phyloP scores from a whole-genome alignment of 2,329 filamentous ascomycete genomes.

The Fusarium sp. region DNA sequence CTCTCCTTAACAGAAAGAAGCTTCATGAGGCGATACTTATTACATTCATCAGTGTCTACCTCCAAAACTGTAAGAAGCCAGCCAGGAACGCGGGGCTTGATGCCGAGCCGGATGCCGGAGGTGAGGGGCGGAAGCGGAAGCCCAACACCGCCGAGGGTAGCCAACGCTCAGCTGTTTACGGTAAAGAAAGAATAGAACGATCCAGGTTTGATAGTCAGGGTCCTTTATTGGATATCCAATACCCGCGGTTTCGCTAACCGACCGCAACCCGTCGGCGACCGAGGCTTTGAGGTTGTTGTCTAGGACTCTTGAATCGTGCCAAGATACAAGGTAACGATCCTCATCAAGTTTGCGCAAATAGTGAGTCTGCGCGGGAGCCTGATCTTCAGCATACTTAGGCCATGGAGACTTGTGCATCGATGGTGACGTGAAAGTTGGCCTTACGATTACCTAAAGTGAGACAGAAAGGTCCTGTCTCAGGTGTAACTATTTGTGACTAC shows the following conservation, averaged over 20 bases:
- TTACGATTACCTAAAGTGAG: neutral
- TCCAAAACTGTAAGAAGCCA: neutral
- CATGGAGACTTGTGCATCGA: neutral
- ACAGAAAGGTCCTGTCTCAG: neutral
- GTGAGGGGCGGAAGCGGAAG: conserved; percentile 21
- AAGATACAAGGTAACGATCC: neutral
- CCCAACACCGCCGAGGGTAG: conserved; percentile 16
- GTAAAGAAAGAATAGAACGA: neutral
- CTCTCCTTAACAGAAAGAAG: neutral
- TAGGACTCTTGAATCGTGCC: conserved; percentile 12
- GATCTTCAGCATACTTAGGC: neutral
- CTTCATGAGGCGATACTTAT: too few relatives aligned
- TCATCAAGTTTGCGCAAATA: neutral
- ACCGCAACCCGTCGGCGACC: conserved; percentile 36
- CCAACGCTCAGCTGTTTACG: neutral
- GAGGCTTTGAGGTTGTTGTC: neutral
- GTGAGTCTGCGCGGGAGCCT: neutral
- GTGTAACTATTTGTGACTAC: neutral
- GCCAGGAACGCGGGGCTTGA: conserved; percentile 22
- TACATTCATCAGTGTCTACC: neutral
- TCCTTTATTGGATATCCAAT: conserved; percentile 14
- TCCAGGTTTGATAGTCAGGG: neutral
- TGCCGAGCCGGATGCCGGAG: conserved; percentile 33
- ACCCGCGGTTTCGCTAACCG: conserved; percentile 27
- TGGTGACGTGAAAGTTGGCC: neutral